Conservation (phyloP, 2,329 filamentous ascomycete species). For the Ophiognomonia clavigignenti-juglandacearum region DNA sequence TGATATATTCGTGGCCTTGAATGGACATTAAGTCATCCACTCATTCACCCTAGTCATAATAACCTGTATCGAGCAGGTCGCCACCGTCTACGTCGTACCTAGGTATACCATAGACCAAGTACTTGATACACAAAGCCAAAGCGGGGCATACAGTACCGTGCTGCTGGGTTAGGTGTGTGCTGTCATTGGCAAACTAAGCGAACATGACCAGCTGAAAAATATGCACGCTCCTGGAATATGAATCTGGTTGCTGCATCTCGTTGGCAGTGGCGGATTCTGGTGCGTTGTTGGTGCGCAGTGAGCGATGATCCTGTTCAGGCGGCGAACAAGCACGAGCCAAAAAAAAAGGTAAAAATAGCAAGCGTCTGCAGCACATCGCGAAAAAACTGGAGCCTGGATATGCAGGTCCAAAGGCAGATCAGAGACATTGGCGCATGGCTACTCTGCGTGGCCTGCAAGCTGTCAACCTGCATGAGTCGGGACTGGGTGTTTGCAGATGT, state of each 20-base stretch:
- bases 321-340: neutral
- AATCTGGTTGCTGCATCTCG: conserved; percentile 6
- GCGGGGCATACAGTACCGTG: too few species aligned
- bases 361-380: neutral
- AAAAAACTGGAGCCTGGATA: conserved; percentile 4
- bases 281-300: neutral
- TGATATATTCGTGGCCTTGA: too few species aligned
- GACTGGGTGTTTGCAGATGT: conserved; percentile 6
- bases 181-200: conserved; percentile 15
- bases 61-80: too few species aligned
- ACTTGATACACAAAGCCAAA: too few species aligned
- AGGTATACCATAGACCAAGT: too few species aligned
- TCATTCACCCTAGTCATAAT: too few species aligned
- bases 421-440: conserved; percentile 12
- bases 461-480: conserved; percentile 18
- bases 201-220: conserved; percentile 26
- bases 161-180: conserved; percentile 4
- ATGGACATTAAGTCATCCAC: too few species aligned
- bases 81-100: too few species aligned
- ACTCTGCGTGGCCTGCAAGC: conserved; percentile 2
- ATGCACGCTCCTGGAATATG: too few species aligned
- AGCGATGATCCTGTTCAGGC: neutral
- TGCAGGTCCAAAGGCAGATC: conserved; percentile 11
- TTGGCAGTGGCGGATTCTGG: neutral
- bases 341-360: neutral